Conservation (phyloP, 352 stramenopile species). For the Pythium rishiriense region DNA sequence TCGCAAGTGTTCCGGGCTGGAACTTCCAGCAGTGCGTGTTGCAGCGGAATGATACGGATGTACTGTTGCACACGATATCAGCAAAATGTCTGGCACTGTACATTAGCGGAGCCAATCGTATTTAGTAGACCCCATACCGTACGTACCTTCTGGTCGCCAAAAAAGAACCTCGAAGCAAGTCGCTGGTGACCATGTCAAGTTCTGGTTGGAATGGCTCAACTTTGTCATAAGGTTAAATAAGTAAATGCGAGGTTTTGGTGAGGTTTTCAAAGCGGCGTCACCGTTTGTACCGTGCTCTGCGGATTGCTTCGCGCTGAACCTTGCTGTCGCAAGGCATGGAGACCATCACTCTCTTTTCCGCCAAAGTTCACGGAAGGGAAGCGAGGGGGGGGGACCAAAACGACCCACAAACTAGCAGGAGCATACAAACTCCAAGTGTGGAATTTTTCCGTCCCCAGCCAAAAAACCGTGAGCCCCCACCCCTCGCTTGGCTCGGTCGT, state of each 20-base stretch:
- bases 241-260: conserved; percentile 1
- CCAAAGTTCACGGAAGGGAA: conserved; percentile 3
- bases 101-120: not conserved
- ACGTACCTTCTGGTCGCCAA: not conserved
- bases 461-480: too few species aligned
- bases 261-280: not conserved
- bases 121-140: not conserved
- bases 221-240: conserved; percentile 7
- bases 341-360: conserved; percentile 25
- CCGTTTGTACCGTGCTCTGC: not conserved
- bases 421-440: conserved; percentile 24
- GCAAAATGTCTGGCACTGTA: conserved; percentile 9
- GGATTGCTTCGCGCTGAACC: conserved; percentile 17
- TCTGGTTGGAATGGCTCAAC: not conserved
- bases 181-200: not conserved
- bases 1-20: not conserved
- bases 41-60: not conserved
- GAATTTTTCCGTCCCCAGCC: not conserved
- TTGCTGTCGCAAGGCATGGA: conserved; percentile 13
- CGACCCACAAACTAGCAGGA: not conserved
- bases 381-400: not conserved
- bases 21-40: not conserved
- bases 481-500: conserved; percentile 3
- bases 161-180: conserved; percentile 6
- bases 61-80: not conserved